Conservation (phyloP, 108 stramenopile genomes). For the Parietichytrium sp. region DNA sequence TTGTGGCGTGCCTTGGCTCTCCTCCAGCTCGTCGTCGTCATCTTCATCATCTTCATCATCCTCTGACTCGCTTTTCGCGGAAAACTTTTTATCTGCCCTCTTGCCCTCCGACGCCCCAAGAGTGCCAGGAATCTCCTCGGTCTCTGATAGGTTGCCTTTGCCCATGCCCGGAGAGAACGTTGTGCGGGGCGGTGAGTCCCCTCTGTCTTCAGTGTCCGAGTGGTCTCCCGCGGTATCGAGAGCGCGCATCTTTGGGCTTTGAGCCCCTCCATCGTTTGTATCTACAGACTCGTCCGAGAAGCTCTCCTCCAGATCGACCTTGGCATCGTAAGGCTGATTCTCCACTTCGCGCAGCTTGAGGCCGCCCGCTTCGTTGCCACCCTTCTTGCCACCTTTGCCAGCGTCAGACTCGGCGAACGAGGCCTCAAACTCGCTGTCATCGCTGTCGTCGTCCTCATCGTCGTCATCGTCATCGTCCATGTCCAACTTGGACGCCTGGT, state of each 20-base stretch:
- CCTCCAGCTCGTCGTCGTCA: not conserved
- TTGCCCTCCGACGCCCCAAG: not conserved
- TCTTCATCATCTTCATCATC: not conserved
- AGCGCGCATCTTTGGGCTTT: constrained; percentile 11
- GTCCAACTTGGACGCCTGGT: no score
- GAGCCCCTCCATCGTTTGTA: not conserved
- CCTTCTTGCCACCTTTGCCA: not conserved
- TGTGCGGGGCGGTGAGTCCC: constrained; percentile 24
- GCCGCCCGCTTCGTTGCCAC: not conserved
- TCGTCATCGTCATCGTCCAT: constrained; percentile 20
- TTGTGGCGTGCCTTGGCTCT: no score
- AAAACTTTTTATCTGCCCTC: no score
- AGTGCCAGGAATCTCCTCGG: constrained; percentile 18
- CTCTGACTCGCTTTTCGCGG: no score
- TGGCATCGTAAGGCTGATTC: constrained; percentile 26
- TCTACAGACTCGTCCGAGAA: constrained; percentile 18
- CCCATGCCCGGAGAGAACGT: not conserved
- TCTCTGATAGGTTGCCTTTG: not conserved
- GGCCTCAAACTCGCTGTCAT: constrained; percentile 21
- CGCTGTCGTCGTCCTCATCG: constrained; percentile 29
- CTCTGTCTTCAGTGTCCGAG: not conserved
- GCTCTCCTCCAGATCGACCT: constrained; percentile 31
- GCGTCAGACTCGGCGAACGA: not conserved
- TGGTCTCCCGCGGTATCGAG: not conserved
- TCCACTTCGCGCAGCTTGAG: constrained; percentile 11